Conservation (phyloP, 2,329 filamentous ascomycete species). For the Nemania sp. region DNA sequence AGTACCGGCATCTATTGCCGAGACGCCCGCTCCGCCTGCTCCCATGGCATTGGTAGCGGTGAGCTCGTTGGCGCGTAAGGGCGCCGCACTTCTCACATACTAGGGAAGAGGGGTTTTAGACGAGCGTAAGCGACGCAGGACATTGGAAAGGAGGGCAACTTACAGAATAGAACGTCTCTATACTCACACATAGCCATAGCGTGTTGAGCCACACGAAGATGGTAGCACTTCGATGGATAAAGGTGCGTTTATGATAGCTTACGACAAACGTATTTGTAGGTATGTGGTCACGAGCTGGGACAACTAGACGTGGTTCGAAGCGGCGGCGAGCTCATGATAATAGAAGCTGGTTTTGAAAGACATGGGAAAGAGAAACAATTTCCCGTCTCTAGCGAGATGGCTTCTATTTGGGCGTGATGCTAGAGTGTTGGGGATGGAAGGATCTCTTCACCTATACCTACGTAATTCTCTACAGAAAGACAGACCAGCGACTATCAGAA, state of each 20-base stretch:
- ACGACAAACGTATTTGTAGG: background rate
- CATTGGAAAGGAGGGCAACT: no score
- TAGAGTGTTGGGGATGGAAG: background rate
- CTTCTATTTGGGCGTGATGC: background rate
- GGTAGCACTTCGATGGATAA: background rate
- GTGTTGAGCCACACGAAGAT: background rate
- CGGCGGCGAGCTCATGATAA: background rate
- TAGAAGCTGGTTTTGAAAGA: background rate
- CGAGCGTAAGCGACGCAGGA: background rate
- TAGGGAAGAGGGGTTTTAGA: background rate
- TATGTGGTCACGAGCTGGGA: background rate
- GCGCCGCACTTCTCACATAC: slow-evolving; percentile 8
- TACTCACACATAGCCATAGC: background rate
- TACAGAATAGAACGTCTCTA: background rate
- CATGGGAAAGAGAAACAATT: background rate
- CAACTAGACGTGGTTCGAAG: slow-evolving; percentile 3
- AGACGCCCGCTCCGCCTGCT: background rate
- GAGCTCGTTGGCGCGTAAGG: background rate
- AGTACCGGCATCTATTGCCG: background rate
- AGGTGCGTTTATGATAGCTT: background rate
- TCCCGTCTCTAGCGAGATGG: no score
- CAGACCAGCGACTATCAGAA: background rate
- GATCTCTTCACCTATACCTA: background rate
- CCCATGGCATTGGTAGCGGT: background rate
- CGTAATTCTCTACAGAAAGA: background rate